A percentile compares a stretch with the other conserved stretches of the same genome.
phyloP scores from a whole-genome alignment of 768 basidiomycete species.

The Lactarius evosmus region DNA sequence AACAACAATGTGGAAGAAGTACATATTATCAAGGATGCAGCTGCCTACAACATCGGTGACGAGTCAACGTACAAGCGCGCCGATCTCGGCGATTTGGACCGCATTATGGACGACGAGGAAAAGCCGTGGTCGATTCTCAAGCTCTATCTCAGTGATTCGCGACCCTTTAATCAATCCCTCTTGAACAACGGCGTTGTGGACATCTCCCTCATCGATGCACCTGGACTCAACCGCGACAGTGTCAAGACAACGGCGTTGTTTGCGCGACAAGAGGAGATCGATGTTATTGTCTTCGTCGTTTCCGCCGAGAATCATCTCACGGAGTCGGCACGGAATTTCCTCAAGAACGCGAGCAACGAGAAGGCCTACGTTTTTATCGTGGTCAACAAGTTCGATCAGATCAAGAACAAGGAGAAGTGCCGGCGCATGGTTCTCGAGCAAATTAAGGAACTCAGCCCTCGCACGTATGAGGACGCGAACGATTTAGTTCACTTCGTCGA shows the following conservation, averaged over 20 bases:
- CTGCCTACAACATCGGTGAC: slow-evolving; percentile 65
- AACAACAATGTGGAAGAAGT: slow-evolving; percentile 80
- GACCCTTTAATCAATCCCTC: slow-evolving; percentile 75
- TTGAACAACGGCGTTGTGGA: slow-evolving; percentile 95
- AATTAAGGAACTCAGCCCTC: slow-evolving; percentile 88
- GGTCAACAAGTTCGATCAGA: slow-evolving; percentile 96
- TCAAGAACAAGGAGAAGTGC: slow-evolving; percentile 93
- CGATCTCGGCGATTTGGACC: slow-evolving; percentile 67
- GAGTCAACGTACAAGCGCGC: slow-evolving; percentile 72
- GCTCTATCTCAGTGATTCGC: slow-evolving; percentile 82
- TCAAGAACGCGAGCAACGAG: slow-evolving; percentile 89
- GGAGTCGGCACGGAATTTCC: slow-evolving; percentile 90
- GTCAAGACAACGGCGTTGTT: slow-evolving; percentile 94
- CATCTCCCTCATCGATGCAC: slow-evolving; percentile 97
- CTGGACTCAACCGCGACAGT: slow-evolving; percentile 94
- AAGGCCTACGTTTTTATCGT: slow-evolving; percentile 98
- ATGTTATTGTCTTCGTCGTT: slow-evolving; percentile 97
- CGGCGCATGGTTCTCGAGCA: slow-evolving; percentile 85
- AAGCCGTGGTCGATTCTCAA: slow-evolving; percentile 72
- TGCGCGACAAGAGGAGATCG: slow-evolving; percentile 95
- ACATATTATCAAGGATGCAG: slow-evolving; percentile 71
- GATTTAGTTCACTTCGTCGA: slow-evolving; percentile 99
- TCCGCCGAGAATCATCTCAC: slow-evolving; percentile 99
- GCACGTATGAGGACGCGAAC: slow-evolving; percentile 84
- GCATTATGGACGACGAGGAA: slow-evolving; percentile 74